A percentile compares a stretch with the other conserved stretches of the same genome.
These are phyloP conservation scores for Cymbopogon flexuosus DNA, from an alignment of 202 grass and related monocot genomes.

Conservation along the genomic window DNA sequence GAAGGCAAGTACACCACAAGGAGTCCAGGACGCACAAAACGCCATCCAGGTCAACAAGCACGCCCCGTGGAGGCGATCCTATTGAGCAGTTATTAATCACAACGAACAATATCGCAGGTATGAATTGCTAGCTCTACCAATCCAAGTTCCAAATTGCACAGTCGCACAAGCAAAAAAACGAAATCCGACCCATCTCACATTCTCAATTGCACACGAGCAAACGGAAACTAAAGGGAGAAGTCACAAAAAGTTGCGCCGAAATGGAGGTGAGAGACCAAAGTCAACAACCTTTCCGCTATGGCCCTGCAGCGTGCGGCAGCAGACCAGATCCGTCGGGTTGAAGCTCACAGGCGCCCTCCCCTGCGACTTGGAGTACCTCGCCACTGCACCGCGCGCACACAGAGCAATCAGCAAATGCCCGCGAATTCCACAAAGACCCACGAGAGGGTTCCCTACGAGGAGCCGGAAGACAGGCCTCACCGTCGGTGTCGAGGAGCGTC, in stretches of 20 bases:
- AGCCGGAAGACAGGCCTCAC: constrained; percentile 15
- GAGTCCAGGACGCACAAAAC: not conserved
- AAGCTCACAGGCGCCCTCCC: constrained; percentile 72
- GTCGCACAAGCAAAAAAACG: not conserved
- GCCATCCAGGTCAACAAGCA: not conserved
- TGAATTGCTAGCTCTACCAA: not conserved
- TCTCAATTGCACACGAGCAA: not conserved
- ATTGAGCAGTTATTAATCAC: not conserved
- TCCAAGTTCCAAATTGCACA: not conserved
- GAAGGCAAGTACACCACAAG: not conserved
- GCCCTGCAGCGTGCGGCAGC: constrained; percentile 90
- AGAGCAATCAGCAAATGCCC: constrained; percentile 22
- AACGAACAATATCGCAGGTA: not conserved
- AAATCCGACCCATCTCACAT: not conserved
- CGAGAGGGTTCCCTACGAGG: no score
- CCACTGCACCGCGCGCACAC: constrained; percentile 38
- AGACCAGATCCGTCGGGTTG: constrained; percentile 88
- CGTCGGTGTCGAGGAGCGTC: constrained; percentile 91
- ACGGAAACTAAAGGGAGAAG: not conserved
- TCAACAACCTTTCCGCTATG: constrained; percentile 88
- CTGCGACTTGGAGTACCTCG: constrained; percentile 69
- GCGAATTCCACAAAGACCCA: not conserved
- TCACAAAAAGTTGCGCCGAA: not conserved
- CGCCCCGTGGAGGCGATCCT: not conserved
- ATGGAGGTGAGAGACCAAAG: constrained; percentile 16